A percentile compares a stretch with the other conserved stretches of the same genome.
Conservation (phyloP, 768 basidiomycete genomes). For the Collybia nuda region DNA sequence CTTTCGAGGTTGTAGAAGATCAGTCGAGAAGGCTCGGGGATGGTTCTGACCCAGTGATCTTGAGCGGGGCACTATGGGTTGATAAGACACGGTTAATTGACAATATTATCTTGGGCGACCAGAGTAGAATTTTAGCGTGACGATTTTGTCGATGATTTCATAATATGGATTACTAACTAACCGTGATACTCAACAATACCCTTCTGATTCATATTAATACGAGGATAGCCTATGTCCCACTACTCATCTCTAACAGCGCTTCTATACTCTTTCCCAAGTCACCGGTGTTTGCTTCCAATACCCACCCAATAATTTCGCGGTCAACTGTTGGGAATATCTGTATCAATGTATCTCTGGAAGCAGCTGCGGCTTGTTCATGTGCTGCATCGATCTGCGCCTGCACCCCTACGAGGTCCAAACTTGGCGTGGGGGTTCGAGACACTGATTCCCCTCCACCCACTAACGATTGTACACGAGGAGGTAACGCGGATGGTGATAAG, state of each 20-base stretch:
- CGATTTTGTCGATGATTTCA: neutral
- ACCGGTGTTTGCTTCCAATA: slow-evolving; percentile 85
- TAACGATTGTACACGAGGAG: slow-evolving; percentile 44
- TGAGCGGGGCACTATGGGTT: slow-evolving; percentile 88
- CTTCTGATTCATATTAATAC: neutral
- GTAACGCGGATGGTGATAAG: slow-evolving; percentile 31
- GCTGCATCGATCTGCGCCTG: slow-evolving; percentile 80
- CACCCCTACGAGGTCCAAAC: slow-evolving; percentile 65
- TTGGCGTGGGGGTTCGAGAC: slow-evolving; percentile 71
- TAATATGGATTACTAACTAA: neutral
- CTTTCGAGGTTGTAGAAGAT: slow-evolving; percentile 61
- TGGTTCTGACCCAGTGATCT: slow-evolving; percentile 45
- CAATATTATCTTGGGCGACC: slow-evolving; percentile 76
- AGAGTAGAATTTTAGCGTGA: slow-evolving; percentile 31
- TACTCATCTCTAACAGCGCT: slow-evolving; percentile 73
- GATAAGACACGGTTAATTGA: slow-evolving; percentile 91
- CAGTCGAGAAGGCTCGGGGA: slow-evolving; percentile 22
- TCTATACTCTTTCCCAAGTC: slow-evolving; percentile 92
- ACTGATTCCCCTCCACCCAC: slow-evolving; percentile 34
- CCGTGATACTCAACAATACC: neutral
- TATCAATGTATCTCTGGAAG: slow-evolving; percentile 71
- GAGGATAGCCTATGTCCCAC: slow-evolving; percentile 27
- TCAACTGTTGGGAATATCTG: slow-evolving; percentile 91
- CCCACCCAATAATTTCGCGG: slow-evolving; percentile 81
- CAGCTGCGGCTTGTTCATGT: slow-evolving; percentile 69